Base-by-base conservation (phyloP, 78 protist species). In the Isochrysis galbana region DNA sequence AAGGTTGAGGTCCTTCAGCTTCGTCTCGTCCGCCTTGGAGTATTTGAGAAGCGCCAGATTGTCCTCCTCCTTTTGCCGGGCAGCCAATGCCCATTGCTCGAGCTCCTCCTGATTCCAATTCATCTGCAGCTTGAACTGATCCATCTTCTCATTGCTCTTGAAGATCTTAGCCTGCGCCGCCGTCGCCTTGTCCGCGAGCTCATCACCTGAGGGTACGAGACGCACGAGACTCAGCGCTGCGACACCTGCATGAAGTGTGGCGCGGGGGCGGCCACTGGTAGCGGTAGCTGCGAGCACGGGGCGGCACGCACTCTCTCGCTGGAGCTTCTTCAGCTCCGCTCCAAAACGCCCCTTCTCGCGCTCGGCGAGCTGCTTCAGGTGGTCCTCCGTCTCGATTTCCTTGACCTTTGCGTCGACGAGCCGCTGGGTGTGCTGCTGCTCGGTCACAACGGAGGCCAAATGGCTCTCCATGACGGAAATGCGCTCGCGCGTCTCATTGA, bases 71-170 rank as follows among this genome's bases (percentile, higher is more conserved):
- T 96, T 96, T 80, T 96, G 98, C 47, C 48, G 0, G 34, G 83
- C 78, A 0, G 96, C 98, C 55, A 94, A 17, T 5, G 94, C 94
- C 98, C 98, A 96, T 88, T 96, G 96, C 90, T 91, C 94, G 42
- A 91, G 47, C 94, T 91, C 86, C 72, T 91, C 96, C 70, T 96
- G 96, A 54, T 95, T 93, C 96, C 91, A 94, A 86, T 91, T 83
- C 94, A 95, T 91, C 87, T 92, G 90, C 21, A 72, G 41, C 91
- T 94, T 95, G 77, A 95, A 91, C n/a, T 19, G 78, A 39, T 96
- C 97, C 93, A 96, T 87, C 89, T 42, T 11, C 87, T 94, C 95
- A 87, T 96, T 96, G 77, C 96, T 93, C 1, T 42, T 67, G 87
- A 96, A 96, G 48, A 95, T 89, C n/a, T 25, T 0, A 72, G 94